phyloP scores from a whole-genome alignment of 2,329 filamentous ascomycete species.

The Dactylellina leptospora region DNA sequence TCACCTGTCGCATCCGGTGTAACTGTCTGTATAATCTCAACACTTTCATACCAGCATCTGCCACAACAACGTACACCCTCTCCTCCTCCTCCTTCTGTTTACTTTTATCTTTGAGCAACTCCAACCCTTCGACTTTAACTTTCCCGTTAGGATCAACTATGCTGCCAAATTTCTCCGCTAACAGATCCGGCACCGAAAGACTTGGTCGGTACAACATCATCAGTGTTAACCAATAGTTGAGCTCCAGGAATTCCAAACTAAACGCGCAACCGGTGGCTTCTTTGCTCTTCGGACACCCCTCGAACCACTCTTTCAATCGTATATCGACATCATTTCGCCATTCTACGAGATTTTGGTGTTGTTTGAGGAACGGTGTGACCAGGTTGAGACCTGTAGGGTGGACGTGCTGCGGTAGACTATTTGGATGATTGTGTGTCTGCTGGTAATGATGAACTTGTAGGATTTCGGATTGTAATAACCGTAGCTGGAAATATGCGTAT shows the following conservation, averaged over 20 bases:
- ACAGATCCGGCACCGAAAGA: conserved; percentile 81
- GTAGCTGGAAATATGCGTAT: conserved; percentile 88
- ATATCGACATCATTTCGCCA: conserved; percentile 90
- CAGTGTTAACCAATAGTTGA: conserved; percentile 98
- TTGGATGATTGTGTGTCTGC: conserved; percentile 71
- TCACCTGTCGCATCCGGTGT: conserved; percentile 86
- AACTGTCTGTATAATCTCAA: conserved; percentile 88
- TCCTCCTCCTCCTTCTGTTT: conserved; percentile 75
- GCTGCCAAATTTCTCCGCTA: conserved; percentile 76
- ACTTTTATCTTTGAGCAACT: conserved; percentile 17
- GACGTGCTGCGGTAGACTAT: conserved; percentile 48
- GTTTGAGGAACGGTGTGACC: conserved; percentile 82
- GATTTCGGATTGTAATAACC: conserved; percentile 91
- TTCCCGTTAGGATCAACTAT: conserved; percentile 50
- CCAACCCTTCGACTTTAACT: conserved; percentile 43
- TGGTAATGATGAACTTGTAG: conserved; percentile 92
- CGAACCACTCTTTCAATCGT: conserved; percentile 85
- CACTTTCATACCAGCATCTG: conserved; percentile 92
- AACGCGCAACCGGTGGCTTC: conserved; percentile 86
- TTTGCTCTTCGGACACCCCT: conserved; percentile 74
- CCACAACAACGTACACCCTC: conserved; percentile 89
- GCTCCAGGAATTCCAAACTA: conserved; percentile 85
- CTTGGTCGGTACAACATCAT: conserved; percentile 96
- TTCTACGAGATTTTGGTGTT: conserved; percentile 83
- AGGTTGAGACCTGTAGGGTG: conserved; percentile 63